phyloP scores from a whole-genome alignment of 2,329 filamentous ascomycete species.

The Eutypella sp. region DNA sequence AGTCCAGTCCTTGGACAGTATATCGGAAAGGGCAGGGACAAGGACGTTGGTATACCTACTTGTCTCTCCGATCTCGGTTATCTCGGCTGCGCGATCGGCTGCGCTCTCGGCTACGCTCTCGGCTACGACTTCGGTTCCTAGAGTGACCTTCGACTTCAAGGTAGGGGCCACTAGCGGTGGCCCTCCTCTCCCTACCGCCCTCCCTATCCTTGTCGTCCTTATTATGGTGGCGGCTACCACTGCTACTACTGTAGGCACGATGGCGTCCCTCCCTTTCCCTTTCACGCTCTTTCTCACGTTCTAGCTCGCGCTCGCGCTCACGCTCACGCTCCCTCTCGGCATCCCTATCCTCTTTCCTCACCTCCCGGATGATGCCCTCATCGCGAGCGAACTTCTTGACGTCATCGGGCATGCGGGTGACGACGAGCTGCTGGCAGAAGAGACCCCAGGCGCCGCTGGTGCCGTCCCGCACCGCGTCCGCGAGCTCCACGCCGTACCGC shows the following conservation, averaged over 20 bases:
- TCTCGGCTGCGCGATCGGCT: conserved; percentile 1
- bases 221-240: conserved; percentile 3
- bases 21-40: background rate
- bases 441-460: conserved; percentile 71
- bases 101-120: conserved; percentile 18
- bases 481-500: conserved; percentile 69
- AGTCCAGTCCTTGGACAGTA: no score
- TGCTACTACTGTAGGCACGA: conserved; percentile 6
- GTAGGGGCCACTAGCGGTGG: conserved; percentile 11
- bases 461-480: conserved; percentile 73
- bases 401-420: conserved; percentile 55
- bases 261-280: conserved; percentile 8
- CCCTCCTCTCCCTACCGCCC: conserved; percentile 6
- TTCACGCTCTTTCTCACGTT: conserved; percentile 9
- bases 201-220: conserved; percentile 14
- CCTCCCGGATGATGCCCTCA: conserved; percentile 17
- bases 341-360: conserved; percentile 12
- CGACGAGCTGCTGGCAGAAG: conserved; percentile 69
- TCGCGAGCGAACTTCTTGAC: conserved; percentile 48
- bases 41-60: no score
- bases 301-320: conserved; percentile 5
- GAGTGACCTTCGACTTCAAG: conserved; percentile 21
- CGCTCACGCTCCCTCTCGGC: conserved; percentile 9
- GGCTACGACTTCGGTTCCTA: conserved; percentile 17
- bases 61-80: no score